A percentile compares a stretch with the other conserved stretches of the same genome.
Evolutionary conservation across 2,329 filamentous ascomycete species (phyloP).

Genomic region (Knufia fluminis): DNA sequence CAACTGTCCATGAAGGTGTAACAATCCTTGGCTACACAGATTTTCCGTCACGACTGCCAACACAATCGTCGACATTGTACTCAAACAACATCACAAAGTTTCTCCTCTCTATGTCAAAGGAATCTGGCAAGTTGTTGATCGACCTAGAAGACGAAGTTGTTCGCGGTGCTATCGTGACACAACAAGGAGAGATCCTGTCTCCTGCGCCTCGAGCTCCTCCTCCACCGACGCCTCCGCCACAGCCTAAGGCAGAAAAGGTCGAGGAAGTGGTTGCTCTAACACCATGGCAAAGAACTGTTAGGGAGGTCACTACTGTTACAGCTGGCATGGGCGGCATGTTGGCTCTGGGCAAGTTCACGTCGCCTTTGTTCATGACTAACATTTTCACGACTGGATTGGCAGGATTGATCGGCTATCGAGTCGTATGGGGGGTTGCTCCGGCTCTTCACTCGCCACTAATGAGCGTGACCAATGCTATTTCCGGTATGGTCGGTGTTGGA

Average conservation of each 20-base stretch:
- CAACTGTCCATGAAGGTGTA: constrained; percentile 64
- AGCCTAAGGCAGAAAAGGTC: constrained; percentile 41
- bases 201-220: constrained; percentile 61
- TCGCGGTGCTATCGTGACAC: constrained; percentile 72
- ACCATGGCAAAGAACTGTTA: constrained; percentile 69
- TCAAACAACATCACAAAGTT: constrained; percentile 92
- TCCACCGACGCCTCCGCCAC: constrained; percentile 41
- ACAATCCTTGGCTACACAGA: constrained; percentile 90
- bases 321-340: constrained; percentile 68
- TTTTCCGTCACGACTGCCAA: constrained; percentile 74
- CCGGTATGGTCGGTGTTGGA: constrained; percentile 77
- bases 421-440: constrained; percentile 77
- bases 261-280: constrained; percentile 59
- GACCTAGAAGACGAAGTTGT: constrained; percentile 79
- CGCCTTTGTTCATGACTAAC: constrained; percentile 79
- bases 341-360: constrained; percentile 69
- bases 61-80: constrained; percentile 81
- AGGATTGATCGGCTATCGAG: constrained; percentile 76
- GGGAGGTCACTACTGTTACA: constrained; percentile 65
- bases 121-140: constrained; percentile 69
- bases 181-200: constrained; percentile 66
- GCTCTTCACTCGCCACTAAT: constrained; percentile 82
- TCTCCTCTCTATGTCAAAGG: constrained; percentile 68
- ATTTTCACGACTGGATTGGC: constrained; percentile 77
- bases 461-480: constrained; percentile 90